Evolutionary conservation across 768 basidiomycete species (phyloP), one percentile per base, ranked within the genome.

Genomic region (Phylloporus scabripes): DNA sequence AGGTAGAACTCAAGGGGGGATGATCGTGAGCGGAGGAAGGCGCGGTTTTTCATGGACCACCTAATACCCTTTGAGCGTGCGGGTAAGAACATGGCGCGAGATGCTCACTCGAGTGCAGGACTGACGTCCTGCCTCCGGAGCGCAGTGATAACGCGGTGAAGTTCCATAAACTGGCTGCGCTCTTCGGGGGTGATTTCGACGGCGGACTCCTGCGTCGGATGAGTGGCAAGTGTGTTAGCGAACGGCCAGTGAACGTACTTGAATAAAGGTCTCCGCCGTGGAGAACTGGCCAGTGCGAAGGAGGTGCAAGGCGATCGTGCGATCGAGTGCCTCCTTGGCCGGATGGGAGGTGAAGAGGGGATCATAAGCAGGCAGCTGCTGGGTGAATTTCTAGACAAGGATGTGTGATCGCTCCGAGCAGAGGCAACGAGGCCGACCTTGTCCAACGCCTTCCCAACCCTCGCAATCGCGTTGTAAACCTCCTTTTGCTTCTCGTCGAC

Each of bases 401-500:
- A 38, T 26, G 41, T 23, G 41, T 34, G 28, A 42, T 38, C 17
- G 39, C 43, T 28, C 17, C n/a, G 39, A 36, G 8, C 11, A 23
- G 21, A 24, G 33, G 11, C 8, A 36, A 56, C 21, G 7, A 23
- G 41, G 21, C 51, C 75, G 48, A 89, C 95, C 85, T 96, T 98
- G 62, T 98, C 95, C 63, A 97, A 67, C 0, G 82, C 77, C 69
- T 93, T 97, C 24, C 90, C 91, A 32, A 94, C 74, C 56, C 81
- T 80, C 23, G 82, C 79, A 8, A 96, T 68, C 2, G 83, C 81
- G 17, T 76, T 79, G 59, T 94, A 90, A 29, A 92, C 76, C 57
- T 93, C 92, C 66, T 94, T 97, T 73, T 93, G 84, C 3, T 84
- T 77, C 31, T 93, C 89, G 49, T 91, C 89, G 1, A 92, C 74